A percentile compares a stretch with the other conserved stretches of the same genome.
Evolutionary conservation across 1,284 basidiomycete genomes (phyloP).

Genomic region (Cerioporus squamosus): DNA sequence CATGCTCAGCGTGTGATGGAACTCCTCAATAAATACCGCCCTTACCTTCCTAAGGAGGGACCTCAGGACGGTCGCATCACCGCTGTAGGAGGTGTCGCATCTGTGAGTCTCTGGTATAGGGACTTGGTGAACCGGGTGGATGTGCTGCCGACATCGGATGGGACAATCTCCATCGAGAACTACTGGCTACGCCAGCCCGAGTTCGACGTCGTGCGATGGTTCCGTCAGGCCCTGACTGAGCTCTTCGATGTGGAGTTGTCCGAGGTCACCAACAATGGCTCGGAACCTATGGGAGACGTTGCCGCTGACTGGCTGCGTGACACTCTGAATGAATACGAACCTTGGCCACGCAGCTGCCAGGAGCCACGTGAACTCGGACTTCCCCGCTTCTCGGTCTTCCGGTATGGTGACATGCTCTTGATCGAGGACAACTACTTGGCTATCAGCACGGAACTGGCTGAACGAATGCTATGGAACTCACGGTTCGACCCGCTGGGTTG

Average conservation of each 20-base stretch:
- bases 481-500: constrained; percentile 27
- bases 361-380: neutral
- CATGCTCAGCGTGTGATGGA: neutral
- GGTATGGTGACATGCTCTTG: neutral
- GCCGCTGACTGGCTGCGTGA: neutral
- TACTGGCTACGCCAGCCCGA: neutral
- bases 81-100: neutral
- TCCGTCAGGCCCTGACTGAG: neutral
- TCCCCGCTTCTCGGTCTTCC: neutral
- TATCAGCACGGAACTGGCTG: neutral
- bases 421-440: neutral
- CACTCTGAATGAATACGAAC: neutral
- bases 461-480: constrained; percentile 16
- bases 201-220: neutral
- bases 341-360: neutral
- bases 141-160: neutral
- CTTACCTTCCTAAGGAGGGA: constrained; percentile 2
- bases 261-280: neutral
- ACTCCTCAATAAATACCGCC: neutral
- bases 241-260: neutral
- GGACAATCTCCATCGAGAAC: neutral
- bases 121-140: neutral
- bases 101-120: neutral
- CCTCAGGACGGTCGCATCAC: neutral
- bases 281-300: neutral